Base-by-base conservation (phyloP, 805 yeast species). In the Ogataea parapolymorpha region DNA sequence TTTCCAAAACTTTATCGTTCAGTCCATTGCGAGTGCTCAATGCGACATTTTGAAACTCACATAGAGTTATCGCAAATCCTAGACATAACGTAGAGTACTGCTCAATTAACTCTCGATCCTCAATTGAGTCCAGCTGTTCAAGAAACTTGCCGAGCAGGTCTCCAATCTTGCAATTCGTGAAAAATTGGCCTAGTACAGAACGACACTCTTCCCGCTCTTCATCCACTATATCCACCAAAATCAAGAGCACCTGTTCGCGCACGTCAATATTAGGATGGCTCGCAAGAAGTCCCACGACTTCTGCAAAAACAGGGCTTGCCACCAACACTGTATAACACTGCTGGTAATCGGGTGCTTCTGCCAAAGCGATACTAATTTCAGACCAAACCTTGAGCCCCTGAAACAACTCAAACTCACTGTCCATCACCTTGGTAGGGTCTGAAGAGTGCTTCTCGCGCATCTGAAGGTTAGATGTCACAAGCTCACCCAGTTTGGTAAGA, bases 351-450 rank as follows among this genome's bases (percentile, higher is more conserved):
- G 31, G 20, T 8, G 39, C 40, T 20, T 49, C 53, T 4, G 32
- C 31, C 22, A 53, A 15, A 5, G 39, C 45, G 26, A 53, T 41
- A 17, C 48, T 40, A 11, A 54, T 22, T 30, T 54, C 58, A 13
- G 50, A 42, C 35, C 53, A 37, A 2, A 30, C 37, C 37, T 50
- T 49, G 16, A 55, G 32, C 4, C 37, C 48, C 28, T 51, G 49
- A 13, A 38, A 42, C 15, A 55, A 34, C 14, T 46, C 46, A 16
- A 41, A 51, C 26, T 55, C 59, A 18, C 49, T 48, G 17, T 52
- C 54, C 39, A 51, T 39, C 26, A 51, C 32, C 32, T 39, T 45
- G 28, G 42, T 14, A 5, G 50, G 51, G 23, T 46, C 45, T 4
- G 25, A 28, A 7, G 35, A 35, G n/a, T 37, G 45, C 18, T 41